Conservation (phyloP, 2,329 filamentous ascomycete species). For the Zymoseptoria ardabiliae region DNA sequence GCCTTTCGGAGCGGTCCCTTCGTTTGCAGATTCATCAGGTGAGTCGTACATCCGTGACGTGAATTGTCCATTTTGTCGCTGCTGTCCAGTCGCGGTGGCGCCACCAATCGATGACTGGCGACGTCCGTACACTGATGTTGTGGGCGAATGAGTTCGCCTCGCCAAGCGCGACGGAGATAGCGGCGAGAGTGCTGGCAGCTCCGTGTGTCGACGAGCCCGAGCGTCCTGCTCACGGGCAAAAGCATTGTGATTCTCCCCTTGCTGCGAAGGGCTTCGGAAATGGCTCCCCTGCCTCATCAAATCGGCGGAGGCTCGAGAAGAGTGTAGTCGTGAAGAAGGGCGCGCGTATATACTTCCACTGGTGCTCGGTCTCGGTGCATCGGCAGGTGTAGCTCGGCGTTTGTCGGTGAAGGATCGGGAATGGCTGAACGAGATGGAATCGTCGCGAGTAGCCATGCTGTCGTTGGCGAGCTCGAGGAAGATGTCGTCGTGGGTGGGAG, state of each 20-base stretch:
- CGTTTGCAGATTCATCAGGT: not conserved
- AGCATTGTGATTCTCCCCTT: not conserved
- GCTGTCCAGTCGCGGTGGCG: not conserved
- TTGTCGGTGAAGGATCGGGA: slow-evolving; percentile 45
- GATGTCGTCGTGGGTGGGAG: slow-evolving; percentile 16
- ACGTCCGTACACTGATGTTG: not conserved
- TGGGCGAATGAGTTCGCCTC: not conserved
- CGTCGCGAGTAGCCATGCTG: slow-evolving; percentile 41
- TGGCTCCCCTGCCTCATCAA: slow-evolving; percentile 15
- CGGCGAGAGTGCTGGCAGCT: not conserved
- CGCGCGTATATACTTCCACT: slow-evolving; percentile 14
- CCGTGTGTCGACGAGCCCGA: not conserved
- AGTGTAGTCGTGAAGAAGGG: slow-evolving; percentile 17
- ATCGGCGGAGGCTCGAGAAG: slow-evolving; percentile 12
- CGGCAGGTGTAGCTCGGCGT: slow-evolving; percentile 10
- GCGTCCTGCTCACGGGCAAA: not conserved
- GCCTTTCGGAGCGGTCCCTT: slow-evolving; percentile 36
- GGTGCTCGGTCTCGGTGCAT: slow-evolving; percentile 13
- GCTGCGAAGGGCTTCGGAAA: slow-evolving; percentile 7
- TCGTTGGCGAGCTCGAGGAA: slow-evolving; percentile 26
- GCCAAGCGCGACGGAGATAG: not conserved
- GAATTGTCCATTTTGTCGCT: not conserved
- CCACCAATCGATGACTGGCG: not conserved
- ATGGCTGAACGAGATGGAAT: not conserved
- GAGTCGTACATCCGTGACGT: not conserved